Evolutionary conservation across 2,329 filamentous ascomycete species (phyloP).

Genomic region (Aureobasidium sp.): DNA sequence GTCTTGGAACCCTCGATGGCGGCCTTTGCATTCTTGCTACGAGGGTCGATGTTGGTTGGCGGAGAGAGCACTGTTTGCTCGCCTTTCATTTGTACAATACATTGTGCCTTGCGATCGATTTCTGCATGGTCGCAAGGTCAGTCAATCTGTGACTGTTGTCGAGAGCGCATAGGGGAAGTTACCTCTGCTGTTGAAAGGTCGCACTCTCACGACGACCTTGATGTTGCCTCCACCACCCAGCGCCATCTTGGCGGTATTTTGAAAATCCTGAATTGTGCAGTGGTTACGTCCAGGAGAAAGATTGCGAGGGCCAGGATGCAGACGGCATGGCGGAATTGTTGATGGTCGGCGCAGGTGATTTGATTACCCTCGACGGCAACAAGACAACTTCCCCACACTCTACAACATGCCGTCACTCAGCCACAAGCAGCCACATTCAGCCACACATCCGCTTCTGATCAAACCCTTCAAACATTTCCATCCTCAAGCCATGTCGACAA

Average conservation of each 20-base stretch:
- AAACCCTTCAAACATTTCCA: constrained; percentile 6
- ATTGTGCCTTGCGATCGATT: constrained; percentile 85
- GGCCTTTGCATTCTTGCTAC: constrained; percentile 61
- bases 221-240: constrained; percentile 85
- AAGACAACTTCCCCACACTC: neutral
- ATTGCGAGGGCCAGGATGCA: neutral
- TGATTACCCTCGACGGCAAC: neutral
- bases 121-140: constrained; percentile 48
- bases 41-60: constrained; percentile 52
- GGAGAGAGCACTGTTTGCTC: constrained; percentile 80
- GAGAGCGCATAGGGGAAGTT: constrained; percentile 19
- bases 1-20: constrained; percentile 62
- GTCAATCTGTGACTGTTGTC: neutral
- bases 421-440: neutral
- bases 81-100: constrained; percentile 94
- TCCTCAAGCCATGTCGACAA: neutral
- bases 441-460: neutral
- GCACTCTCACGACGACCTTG: constrained; percentile 96
- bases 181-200: constrained; percentile 96
- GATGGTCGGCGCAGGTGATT: neutral
- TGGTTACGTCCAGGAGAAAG: neutral
- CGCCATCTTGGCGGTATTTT: constrained; percentile 46
- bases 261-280: neutral
- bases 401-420: neutral
- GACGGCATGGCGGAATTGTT: constrained; percentile 4